Evolutionary conservation across 2,329 filamentous ascomycete species (phyloP), one percentile per base, ranked within the genome.

Genomic region (Alternaria sp.): DNA sequence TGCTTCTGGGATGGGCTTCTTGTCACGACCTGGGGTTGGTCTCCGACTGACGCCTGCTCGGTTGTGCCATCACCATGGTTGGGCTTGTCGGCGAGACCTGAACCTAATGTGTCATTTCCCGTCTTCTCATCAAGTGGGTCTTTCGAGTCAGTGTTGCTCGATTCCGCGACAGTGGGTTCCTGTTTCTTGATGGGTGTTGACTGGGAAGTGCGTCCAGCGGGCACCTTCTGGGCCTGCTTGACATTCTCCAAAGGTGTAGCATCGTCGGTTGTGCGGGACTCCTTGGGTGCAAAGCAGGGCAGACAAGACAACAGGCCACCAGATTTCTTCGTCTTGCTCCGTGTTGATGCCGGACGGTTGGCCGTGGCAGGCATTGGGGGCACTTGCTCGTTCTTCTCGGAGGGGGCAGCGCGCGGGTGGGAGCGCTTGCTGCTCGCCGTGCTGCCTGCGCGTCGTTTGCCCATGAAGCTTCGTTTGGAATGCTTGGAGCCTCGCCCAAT

Each of bases 221-320:
- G 79, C 20, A 79, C 65, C 57, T 77, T 79, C 55, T 73, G 75
- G 20, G 78, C 73, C 54, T 81, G 80, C 71, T 83, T 84, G 20
- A 80, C 77, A 44, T 82, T 81, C 65, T 83, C 80, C 25, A 78
- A 82, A 43, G 87, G 84, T 61, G 87, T 68, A n/a, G 70, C 69
- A 49, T 79, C 74, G 28, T 64, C 71, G 0, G 60, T 33, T 9
- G 67, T 37, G 47, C 87, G 86, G 15, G 85, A 84, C 67, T 87
- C 84, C 66, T 90, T 89, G 54, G 89, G 88, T 44, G 88, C 85
- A 77, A 90, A 92, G 81, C 90, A 93, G 64, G 86, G 88, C 62
- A 93, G 83, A 58, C 92, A 85, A 12, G 82, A 76, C 11, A 84
- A 71, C 30, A 84, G 70, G 15, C 76, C 75, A 21, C 71, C 71